phyloP scores from a whole-genome alignment of 345 rosid genomes.

The Camelina sativa region DNA sequence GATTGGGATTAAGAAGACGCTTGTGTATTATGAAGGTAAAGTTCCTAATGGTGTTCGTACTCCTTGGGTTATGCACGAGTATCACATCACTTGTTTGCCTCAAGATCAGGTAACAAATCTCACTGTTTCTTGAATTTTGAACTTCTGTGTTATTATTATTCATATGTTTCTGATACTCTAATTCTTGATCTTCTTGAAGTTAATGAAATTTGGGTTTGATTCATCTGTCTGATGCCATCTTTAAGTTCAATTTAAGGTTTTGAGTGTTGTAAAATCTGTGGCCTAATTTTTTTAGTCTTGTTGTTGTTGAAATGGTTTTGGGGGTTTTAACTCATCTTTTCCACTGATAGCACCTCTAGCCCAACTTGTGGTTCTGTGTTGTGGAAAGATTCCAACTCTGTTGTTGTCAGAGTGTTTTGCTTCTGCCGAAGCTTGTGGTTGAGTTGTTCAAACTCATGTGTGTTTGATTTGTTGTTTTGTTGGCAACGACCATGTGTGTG shows the following conservation, averaged over 20 bases:
- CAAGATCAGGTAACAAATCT: not conserved
- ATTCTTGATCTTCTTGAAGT: not conserved
- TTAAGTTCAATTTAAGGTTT: not conserved
- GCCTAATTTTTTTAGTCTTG: no score
- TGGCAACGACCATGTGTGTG: not conserved
- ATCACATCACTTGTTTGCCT: slow-evolving; percentile 42
- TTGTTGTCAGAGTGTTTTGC: not conserved
- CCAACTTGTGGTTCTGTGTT: slow-evolving; percentile 7
- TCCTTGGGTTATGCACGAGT: slow-evolving; percentile 46
- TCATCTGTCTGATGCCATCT: not conserved
- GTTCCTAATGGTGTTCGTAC: slow-evolving; percentile 20
- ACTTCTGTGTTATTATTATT: not conserved
- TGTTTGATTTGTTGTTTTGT: not conserved
- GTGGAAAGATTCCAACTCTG: not conserved
- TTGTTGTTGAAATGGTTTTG: no score
- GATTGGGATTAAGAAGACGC: slow-evolving; percentile 53
- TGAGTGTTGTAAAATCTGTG: not conserved
- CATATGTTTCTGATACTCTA: not conserved
- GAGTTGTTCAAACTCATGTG: not conserved
- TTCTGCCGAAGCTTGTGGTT: not conserved
- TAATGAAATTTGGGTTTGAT: not conserved
- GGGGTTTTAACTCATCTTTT: no score
- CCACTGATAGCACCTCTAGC: not conserved
- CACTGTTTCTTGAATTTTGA: not conserved
- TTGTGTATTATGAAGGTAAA: slow-evolving; percentile 43